Evolutionary conservation across 345 rosid genomes (phyloP).

Genomic region (Lumnitzera littorea): DNA sequence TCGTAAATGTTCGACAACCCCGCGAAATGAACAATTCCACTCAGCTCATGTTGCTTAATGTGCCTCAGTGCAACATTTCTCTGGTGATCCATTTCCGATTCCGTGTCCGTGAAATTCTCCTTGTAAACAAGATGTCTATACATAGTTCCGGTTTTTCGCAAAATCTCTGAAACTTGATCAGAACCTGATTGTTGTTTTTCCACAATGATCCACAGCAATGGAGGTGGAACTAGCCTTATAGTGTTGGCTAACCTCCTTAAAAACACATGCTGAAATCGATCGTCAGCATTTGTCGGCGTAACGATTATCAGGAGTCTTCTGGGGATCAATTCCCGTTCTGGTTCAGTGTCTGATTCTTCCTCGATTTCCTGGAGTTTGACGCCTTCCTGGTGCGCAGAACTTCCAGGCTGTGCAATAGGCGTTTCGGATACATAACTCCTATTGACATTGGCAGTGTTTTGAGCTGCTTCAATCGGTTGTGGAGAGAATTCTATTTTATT

Average conservation of each 20-base stretch:
- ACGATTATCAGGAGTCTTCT: constrained; percentile 54
- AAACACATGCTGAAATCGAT: constrained; percentile 33
- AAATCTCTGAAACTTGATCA: constrained; percentile 27
- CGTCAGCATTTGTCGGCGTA: constrained; percentile 40
- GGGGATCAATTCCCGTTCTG: constrained; percentile 12
- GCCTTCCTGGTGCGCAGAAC: background rate
- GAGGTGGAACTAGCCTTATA: constrained; percentile 49
- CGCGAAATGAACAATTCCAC: constrained; percentile 89
- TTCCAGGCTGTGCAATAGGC: background rate
- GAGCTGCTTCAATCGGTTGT: background rate
- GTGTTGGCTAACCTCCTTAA: constrained; percentile 69
- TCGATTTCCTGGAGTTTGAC: background rate
- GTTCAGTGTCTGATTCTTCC: constrained; percentile 3
- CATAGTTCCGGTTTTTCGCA: constrained; percentile 80
- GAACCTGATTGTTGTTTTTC: constrained; percentile 42
- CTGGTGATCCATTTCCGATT: constrained; percentile 61
- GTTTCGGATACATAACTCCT: background rate
- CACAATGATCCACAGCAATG: constrained; percentile 73
- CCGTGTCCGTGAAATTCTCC: constrained; percentile 58
- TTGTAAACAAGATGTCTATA: constrained; percentile 66
- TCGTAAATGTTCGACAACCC: constrained; percentile 68
- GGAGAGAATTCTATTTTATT: background rate
- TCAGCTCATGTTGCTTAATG: constrained; percentile 68
- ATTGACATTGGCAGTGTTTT: background rate
- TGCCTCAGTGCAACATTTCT: constrained; percentile 74